Conservation (phyloP, 2,329 filamentous ascomycete genomes). For the Botrytis medusae region DNA sequence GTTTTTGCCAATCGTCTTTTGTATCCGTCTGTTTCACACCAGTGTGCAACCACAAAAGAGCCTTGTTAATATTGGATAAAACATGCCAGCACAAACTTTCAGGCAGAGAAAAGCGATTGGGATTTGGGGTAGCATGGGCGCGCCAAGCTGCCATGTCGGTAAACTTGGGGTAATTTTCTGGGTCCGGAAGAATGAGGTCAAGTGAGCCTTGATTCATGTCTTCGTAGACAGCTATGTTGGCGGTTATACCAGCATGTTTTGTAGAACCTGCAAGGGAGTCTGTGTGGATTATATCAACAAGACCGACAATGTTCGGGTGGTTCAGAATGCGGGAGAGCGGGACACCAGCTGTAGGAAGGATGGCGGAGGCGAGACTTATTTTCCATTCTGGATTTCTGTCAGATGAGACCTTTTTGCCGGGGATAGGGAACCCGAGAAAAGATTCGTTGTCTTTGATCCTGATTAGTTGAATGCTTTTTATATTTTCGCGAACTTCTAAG, state of each 20-base stretch:
- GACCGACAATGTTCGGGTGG: slow-evolving; percentile 37
- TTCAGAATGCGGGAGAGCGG: slow-evolving; percentile 36
- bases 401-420: slow-evolving; percentile 23
- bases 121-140: slow-evolving; percentile 30
- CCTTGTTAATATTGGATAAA: slow-evolving; percentile 48
- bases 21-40: slow-evolving; percentile 41
- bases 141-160: slow-evolving; percentile 31
- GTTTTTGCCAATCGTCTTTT: slow-evolving; percentile 29
- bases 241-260: slow-evolving; percentile 18
- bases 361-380: slow-evolving; percentile 28
- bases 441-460: slow-evolving; percentile 31
- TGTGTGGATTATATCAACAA: slow-evolving; percentile 36
- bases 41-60: slow-evolving; percentile 54
- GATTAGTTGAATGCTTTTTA: slow-evolving; percentile 31
- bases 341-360: slow-evolving; percentile 31
- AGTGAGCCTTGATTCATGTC: slow-evolving; percentile 54
- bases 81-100: slow-evolving; percentile 59
- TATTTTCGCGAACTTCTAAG: slow-evolving; percentile 21
- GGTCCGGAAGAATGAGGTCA: slow-evolving; percentile 42
- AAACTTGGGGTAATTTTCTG: slow-evolving; percentile 25
- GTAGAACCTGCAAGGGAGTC: slow-evolving; percentile 22
- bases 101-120: slow-evolving; percentile 43
- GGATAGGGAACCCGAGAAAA: slow-evolving; percentile 32
- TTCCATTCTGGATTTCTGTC: slow-evolving; percentile 20
- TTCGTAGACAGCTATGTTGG: slow-evolving; percentile 50